Evolutionary conservation across 2,329 filamentous ascomycete genomes (phyloP).

Genomic region (Phaeosphaeria sp.): DNA sequence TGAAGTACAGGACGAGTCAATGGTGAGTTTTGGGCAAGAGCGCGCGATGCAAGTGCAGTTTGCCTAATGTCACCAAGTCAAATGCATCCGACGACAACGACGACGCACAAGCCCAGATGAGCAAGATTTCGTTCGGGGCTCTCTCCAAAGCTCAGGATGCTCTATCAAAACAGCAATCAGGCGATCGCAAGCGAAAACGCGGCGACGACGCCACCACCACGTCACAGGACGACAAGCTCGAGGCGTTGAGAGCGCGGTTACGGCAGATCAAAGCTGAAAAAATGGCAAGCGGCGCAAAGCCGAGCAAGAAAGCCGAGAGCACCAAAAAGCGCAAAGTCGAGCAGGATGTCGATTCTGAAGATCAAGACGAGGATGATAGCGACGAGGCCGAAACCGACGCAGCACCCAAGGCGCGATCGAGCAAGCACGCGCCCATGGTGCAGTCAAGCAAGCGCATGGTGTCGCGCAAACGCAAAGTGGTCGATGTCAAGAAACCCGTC

Average conservation of each 20-base stretch:
- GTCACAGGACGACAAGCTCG: slow-evolving; percentile 55
- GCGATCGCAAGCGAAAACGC: slow-evolving; percentile 52
- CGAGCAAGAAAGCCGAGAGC: slow-evolving; percentile 27
- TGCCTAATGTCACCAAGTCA: slow-evolving; percentile 22
- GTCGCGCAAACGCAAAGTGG: slow-evolving; percentile 76
- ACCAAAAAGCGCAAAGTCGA: slow-evolving; percentile 20
- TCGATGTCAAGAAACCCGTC: slow-evolving; percentile 65
- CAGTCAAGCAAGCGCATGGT: slow-evolving; percentile 85
- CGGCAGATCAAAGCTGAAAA: slow-evolving; percentile 53
- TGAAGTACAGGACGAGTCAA: slow-evolving; percentile 33
- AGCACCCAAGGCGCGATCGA: slow-evolving; percentile 59
- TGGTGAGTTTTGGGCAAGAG: slow-evolving; percentile 17
- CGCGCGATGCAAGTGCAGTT: background rate
- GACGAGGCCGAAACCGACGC: slow-evolving; percentile 39
- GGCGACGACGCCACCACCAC: slow-evolving; percentile 45
- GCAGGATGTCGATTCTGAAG: slow-evolving; percentile 18
- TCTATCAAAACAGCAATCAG: slow-evolving; percentile 53
- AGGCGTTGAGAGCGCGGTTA: slow-evolving; percentile 53
- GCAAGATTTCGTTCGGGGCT: slow-evolving; percentile 83
- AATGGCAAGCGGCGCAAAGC: slow-evolving; percentile 27
- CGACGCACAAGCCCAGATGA: slow-evolving; percentile 55
- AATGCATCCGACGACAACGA: slow-evolving; percentile 50
- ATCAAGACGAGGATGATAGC: slow-evolving; percentile 41
- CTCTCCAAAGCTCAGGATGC: slow-evolving; percentile 83
- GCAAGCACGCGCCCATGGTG: slow-evolving; percentile 88